phyloP scores from a whole-genome alignment of 2,329 filamentous ascomycete genomes.

The Aureobasidium sp. region DNA sequence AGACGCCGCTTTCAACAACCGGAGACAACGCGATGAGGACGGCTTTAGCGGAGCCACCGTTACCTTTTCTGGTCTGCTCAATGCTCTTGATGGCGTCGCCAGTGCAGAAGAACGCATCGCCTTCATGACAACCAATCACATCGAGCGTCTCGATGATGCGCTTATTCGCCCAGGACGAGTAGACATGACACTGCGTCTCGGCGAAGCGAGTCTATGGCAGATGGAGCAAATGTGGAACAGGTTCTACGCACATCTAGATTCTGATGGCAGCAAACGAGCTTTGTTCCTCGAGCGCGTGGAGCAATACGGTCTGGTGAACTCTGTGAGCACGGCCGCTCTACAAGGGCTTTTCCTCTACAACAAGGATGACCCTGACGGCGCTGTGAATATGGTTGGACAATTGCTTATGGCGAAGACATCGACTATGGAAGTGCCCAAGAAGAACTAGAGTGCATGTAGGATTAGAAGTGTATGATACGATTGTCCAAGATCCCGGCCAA shows the following conservation, averaged over 20 bases:
- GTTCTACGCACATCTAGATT: slow-evolving; percentile 82
- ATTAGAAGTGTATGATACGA: neutral
- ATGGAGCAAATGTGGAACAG: slow-evolving; percentile 85
- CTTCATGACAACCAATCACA: slow-evolving; percentile 91
- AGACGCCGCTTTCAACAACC: slow-evolving; percentile 82
- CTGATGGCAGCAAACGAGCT: slow-evolving; percentile 52
- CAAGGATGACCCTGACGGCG: slow-evolving; percentile 82
- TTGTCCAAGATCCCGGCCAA: neutral
- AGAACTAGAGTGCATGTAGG: neutral
- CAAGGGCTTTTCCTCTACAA: slow-evolving; percentile 95
- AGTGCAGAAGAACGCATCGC: slow-evolving; percentile 90
- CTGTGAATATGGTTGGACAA: slow-evolving; percentile 49
- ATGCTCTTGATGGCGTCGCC: slow-evolving; percentile 72
- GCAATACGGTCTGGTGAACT: slow-evolving; percentile 62
- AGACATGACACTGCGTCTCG: slow-evolving; percentile 86
- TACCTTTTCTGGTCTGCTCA: slow-evolving; percentile 83
- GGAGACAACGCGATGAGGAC: slow-evolving; percentile 67
- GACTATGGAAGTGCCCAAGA: slow-evolving; percentile 7
- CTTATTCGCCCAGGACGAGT: slow-evolving; percentile 86
- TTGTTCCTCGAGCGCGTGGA: slow-evolving; percentile 66
- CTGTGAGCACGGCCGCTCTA: slow-evolving; percentile 79
- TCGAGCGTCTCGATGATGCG: slow-evolving; percentile 82
- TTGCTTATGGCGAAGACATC: slow-evolving; percentile 19
- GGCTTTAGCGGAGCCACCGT: slow-evolving; percentile 84
- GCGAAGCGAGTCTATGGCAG: slow-evolving; percentile 79